Base-by-base conservation (phyloP, 768 basidiomycete genomes). In the Cystobasidium onofrii region DNA sequence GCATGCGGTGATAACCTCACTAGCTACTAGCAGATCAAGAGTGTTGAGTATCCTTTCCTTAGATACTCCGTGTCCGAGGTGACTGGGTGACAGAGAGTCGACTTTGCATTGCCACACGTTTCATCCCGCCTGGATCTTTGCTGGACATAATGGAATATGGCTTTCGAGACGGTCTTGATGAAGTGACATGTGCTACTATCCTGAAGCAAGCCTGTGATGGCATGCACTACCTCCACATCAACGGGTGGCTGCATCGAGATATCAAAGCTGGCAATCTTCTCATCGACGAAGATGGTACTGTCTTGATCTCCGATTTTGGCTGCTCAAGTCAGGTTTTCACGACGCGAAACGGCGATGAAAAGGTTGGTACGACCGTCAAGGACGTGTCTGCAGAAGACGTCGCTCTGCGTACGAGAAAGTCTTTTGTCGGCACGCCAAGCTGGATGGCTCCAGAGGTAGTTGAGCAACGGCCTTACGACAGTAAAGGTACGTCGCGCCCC, bases 371-470 rank as follows among this genome's bases (percentile, higher is more conserved):
- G 41, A 41, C 34, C 3, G 41, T 33, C 15, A 46, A 29, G 23
- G 20, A 1, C 63, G 73, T 9, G 34, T 43, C 27, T 36, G 39
- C 34, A n/a, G 44, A n/a, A 9, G 90, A 92, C 77, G 85, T 87
- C n/a, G 43, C 79, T 20, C 82, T 90, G 13, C 86, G 88, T n/a
- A 92, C 90, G 79, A 86, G 93, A 72, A 90, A 89, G 79, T 90
- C 89, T 12, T 96, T 96, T 79, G 94, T 96, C 17, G 94, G 94
- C 62, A 96, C 93, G 87, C 94, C 94, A 0, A 91, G 90, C 80
- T 96, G 91, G 91, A 97, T 96, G 93, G 91, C 94, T 0, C 94
- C 94, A 1, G 94, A 97, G 78, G 85, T 96, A 27, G 90, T 97
- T 60, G 86, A 89, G 76, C 90, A 92, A 63, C 86, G 86, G 76